Base-by-base conservation (phyloP, 768 basidiomycete species). In the Chiua virens region DNA sequence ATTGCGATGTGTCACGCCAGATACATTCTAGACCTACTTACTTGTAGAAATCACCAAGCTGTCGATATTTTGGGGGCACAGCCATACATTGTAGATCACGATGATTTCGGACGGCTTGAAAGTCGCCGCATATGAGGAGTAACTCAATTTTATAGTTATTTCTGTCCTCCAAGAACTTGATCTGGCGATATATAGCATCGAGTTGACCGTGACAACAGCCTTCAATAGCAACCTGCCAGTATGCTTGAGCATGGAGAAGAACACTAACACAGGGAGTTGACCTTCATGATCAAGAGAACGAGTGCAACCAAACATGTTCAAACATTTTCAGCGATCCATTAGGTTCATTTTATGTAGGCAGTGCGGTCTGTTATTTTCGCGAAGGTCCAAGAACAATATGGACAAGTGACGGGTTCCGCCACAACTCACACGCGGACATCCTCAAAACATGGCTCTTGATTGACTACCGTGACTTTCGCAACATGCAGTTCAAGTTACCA, bases 131-230 rank as follows among this genome's bases (percentile, higher is more conserved):
- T 25, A 98, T 86, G 36, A 99, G 79, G 14, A 99, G 79, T 2
- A 94, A 72, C 61, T 96, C 91, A 48, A 97, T 81, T 49, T 80
- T 84, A 69, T 84, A 85, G 13, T 73, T 67, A 59, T 89, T 78
- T 53, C 70, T 71, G 2, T 62, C 55, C 63, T 97, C 89, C 27
- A 93, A 79, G 13, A 71, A 59, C 4, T 69, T 71, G 47, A 98
- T 81, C 30, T 86, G 80, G 10, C 71, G 65, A 72, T 98, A 98
- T 47, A 96, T 96, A 10, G 80, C 79, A 67, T 92, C 88, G n/a
- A 97, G 81, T 55, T 86, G 81, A 30, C 97, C 97, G 67, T 99
- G 97, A 59, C 91, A 94, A 75, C 97, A 98, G 3, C 95, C 95
- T 74, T 97, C 85, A 23, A 98, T 77, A 8, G 94, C 95, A 57